phyloP scores from a whole-genome alignment of 768 basidiomycete genomes.

The Tricholoma furcatifolium region DNA sequence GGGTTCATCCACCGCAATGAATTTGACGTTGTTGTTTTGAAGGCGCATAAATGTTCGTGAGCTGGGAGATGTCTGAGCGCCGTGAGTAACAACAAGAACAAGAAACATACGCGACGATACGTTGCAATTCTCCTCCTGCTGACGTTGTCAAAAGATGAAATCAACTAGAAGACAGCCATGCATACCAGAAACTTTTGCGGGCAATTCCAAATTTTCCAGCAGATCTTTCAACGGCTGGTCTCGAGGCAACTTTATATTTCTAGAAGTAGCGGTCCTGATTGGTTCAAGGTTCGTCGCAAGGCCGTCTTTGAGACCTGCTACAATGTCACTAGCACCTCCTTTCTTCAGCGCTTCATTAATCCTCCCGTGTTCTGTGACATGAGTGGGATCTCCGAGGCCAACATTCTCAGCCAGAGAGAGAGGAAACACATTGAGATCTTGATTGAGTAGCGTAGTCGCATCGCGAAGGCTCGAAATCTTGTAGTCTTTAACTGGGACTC shows the following conservation, averaged over 20 bases:
- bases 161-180: background rate
- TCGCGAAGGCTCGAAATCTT: conserved; percentile 36
- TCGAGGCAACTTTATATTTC: no score
- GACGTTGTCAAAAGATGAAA: background rate
- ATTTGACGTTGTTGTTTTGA: no score
- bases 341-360: conserved; percentile 29
- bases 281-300: no score
- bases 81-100: no score
- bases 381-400: conserved; percentile 25
- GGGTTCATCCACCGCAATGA: no score
- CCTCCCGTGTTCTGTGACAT: conserved; percentile 13
- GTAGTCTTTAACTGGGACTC: conserved; percentile 36
- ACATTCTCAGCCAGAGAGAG: conserved; percentile 43
- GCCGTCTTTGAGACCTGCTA: no score
- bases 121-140: conserved; percentile 20
- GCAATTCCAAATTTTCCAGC: no score
- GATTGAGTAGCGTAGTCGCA: conserved; percentile 46
- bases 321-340: conserved; percentile 17
- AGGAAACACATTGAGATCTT: conserved; percentile 47
- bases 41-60: conserved; percentile 34
- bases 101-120: no score
- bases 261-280: no score
- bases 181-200: conserved; percentile 3
- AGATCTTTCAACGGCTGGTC: no score
- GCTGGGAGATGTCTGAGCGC: conserved; percentile 13